Evolutionary conservation across 164 flowering plant species (phyloP), one percentile per base, ranked within the genome.

Genomic region (Kingdonia uniflora): DNA sequence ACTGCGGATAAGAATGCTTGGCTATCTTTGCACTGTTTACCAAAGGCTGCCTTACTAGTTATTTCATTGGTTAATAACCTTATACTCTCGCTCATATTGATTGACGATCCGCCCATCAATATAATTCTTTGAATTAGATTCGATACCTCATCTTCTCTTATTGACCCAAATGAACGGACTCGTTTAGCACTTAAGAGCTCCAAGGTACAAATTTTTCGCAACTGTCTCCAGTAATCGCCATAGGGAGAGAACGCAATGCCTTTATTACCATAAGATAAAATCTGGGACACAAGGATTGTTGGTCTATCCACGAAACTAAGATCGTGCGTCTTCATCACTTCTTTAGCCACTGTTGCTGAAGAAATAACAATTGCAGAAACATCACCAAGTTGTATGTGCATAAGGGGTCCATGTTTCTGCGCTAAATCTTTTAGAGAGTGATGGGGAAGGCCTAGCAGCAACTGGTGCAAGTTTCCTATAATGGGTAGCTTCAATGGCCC

Each of bases 371-470:
- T 23, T 11, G 67, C 35, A 5, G 71, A 52, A 13, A 75, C 59
- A 47, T 75, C 64, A 1, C 80, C 80, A 1, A 78, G 61, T 22
- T 58, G 57, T 3, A 73, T 21, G 53, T 66, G 71, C 76, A 77
- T 78, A 5, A 78, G 15, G 0, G 76, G 71, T 14, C 80, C 82
- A 52, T 67, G 23, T 58, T 61, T 68, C 21, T 26, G 6, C 2
- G 53, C 19, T 14, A 50, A 11, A 20, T 16, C 40, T 1, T 21
- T 2, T 4, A 50, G 40, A 1, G 53, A 7, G 19, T 5, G 39
- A 33, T 50, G 53, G n/a, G n/a, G n/a, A n/a, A n/a, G 40, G 16
- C 3, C 25, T 19, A n/a, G n/a, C 12, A 5, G 8, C 21, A 46
- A 1, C 19, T 46, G 50, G 26, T 46, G 50, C 13, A 46, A 21